Evolutionary conservation across 2,329 filamentous ascomycete genomes (phyloP).

Genomic region (Samsoniella hepiali): DNA sequence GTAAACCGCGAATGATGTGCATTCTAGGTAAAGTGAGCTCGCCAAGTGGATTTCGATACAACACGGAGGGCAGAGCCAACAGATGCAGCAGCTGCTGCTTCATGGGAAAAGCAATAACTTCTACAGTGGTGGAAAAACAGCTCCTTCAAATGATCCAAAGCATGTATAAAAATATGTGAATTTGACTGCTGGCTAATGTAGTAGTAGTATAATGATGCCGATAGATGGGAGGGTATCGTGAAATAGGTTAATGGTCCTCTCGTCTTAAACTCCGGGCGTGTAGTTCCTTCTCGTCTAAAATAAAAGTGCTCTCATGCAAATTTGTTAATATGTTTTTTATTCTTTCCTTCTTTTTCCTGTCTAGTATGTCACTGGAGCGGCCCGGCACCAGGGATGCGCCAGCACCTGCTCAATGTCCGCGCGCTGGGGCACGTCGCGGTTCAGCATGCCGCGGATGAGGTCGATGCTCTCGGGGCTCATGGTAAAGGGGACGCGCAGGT

Average conservation of each 20-base stretch:
- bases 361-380: slow-evolving; percentile 10
- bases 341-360: not conserved
- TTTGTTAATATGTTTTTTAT: not conserved
- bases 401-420: slow-evolving; percentile 86
- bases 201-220: slow-evolving; percentile 5
- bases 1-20: too few species aligned
- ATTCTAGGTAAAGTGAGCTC: too few species aligned
- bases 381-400: slow-evolving; percentile 75
- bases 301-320: not conserved
- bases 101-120: too few species aligned
- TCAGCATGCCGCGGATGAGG: slow-evolving; percentile 85
- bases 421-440: slow-evolving; percentile 79
- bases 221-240: slow-evolving; percentile 13
- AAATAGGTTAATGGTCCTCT: not conserved
- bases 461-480: slow-evolving; percentile 92
- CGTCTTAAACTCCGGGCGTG: not conserved
- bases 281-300: slow-evolving; percentile 6
- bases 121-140: not conserved
- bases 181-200: slow-evolving; percentile 1
- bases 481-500: slow-evolving; percentile 83
- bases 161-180: not conserved
- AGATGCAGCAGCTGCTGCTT: too few species aligned
- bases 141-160: not conserved
- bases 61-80: too few species aligned
- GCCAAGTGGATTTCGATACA: too few species aligned